Evolutionary conservation across 768 basidiomycete genomes (phyloP).

Genomic region (Suillus plorans): DNA sequence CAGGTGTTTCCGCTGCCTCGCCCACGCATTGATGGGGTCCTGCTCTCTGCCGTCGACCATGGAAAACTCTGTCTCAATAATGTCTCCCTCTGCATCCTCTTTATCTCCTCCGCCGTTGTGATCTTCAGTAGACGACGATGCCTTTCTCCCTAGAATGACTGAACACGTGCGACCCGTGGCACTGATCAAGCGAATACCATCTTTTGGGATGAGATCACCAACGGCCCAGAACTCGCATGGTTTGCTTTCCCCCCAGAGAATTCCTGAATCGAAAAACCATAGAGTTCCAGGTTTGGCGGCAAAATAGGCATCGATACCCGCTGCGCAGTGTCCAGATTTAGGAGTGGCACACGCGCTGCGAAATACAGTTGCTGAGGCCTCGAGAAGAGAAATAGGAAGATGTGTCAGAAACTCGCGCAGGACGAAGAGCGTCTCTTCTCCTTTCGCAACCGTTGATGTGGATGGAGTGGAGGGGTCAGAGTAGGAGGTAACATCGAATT

Average conservation of each 20-base stretch:
- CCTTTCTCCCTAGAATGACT: constrained; percentile 49
- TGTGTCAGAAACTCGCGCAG: constrained; percentile 53
- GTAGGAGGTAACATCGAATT: constrained; percentile 46
- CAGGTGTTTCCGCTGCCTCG: constrained; percentile 50
- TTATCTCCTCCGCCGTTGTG: constrained; percentile 21
- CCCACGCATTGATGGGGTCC: constrained; percentile 66
- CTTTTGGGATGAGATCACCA: constrained; percentile 52
- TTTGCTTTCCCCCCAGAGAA: constrained; percentile 74
- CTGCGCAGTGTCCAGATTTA: constrained; percentile 42
- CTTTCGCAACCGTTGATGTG: constrained; percentile 42
- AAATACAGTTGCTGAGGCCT: constrained; percentile 53
- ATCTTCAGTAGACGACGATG: not conserved
- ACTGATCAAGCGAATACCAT: constrained; percentile 54
- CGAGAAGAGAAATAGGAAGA: constrained; percentile 43
- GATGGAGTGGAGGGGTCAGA: constrained; percentile 26
- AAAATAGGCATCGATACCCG: constrained; percentile 68
- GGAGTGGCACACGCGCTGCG: constrained; percentile 47
- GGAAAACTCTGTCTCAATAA: constrained; percentile 64
- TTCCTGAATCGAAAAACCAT: constrained; percentile 68
- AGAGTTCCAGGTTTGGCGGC: constrained; percentile 70
- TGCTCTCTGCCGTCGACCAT: constrained; percentile 74
- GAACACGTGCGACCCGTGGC: constrained; percentile 70
- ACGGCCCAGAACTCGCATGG: constrained; percentile 78
- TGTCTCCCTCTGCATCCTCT: constrained; percentile 43
- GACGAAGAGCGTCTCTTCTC: constrained; percentile 47